Evolutionary conservation across 1,284 basidiomycete species (phyloP), one percentile per base, ranked within the genome.

Genomic region (Austroboletus niveus): DNA sequence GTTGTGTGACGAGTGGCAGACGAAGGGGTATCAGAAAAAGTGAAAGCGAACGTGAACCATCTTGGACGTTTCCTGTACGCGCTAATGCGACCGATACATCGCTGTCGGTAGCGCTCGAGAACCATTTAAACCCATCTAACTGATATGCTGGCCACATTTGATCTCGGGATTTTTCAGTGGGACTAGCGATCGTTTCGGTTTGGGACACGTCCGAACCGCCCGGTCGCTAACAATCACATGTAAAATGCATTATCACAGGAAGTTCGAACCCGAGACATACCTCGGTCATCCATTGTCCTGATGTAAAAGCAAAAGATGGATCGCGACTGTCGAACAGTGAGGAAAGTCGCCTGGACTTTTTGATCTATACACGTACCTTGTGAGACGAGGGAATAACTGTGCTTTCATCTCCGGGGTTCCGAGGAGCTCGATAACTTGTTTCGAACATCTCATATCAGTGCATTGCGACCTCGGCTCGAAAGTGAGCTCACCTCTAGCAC

Each of bases 261-360:
- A 14, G 40, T 7, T 41, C 10, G 43, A 11, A 35, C 22, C 40
- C 36, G 42, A 38, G 40, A 38, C 69, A 22, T 53, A 79, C 84
- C 72, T 89, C 87, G 3, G 88, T 90, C 88, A 89, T 90, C 87
- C 88, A 92, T 70, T 92, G 89, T 0, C 89, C 90, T 9, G 87
- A 80, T 0, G 84, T 87, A 62, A 84, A 92, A 0, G 86, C 85
- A 27, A 69, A 55, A 0, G 70, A 60, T 1, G 87, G 80, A 64
- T 91, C 80, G 6, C 82, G 83, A 58, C 85, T 87, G 53, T 38
- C n/a, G 34, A 49, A 20, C 40, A 20, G 35, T 57, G 22, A n/a
- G 49, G 31, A 27, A 14, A 15, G 12, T 15, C 6, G 11, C 15
- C 31, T 20, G 8, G 34, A 8, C n/a, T 22, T 14, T n/a, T 41